Evolutionary conservation across 768 basidiomycete genomes (phyloP).

Genomic region (Calvatia gigantea): DNA sequence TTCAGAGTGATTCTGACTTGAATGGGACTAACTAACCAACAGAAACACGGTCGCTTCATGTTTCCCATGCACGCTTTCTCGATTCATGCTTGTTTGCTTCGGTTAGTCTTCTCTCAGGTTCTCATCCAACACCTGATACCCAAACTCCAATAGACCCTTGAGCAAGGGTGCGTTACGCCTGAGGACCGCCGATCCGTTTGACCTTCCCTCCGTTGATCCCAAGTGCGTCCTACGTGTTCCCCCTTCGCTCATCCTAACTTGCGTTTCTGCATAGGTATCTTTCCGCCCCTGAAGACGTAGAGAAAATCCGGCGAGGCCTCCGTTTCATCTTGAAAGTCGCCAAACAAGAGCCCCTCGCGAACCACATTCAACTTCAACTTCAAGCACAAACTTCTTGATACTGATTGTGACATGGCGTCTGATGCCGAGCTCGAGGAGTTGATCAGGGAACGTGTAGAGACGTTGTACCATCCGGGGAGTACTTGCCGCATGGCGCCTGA

Average conservation of each 20-base stretch:
- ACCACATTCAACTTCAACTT: conserved; percentile 28
- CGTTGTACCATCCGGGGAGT: conserved; percentile 41
- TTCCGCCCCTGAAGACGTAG: conserved; percentile 31
- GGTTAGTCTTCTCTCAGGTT: conserved; percentile 21
- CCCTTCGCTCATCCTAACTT: neutral
- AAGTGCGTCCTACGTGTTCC: conserved; percentile 23
- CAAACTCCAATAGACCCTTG: conserved; percentile 25
- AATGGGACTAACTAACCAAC: neutral
- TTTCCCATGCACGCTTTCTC: conserved; percentile 36
- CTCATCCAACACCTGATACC: neutral
- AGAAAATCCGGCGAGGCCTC: conserved; percentile 35
- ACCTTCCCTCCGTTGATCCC: conserved; percentile 33
- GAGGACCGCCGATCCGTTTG: conserved; percentile 35
- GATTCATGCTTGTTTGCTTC: conserved; percentile 33
- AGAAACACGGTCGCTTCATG: conserved; percentile 34
- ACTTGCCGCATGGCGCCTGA: conserved; percentile 44
- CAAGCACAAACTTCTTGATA: conserved; percentile 32
- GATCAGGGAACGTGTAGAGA: conserved; percentile 38
- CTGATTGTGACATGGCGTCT: conserved; percentile 26
- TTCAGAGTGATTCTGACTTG: neutral
- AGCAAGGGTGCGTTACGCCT: conserved; percentile 35
- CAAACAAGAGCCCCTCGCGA: conserved; percentile 30
- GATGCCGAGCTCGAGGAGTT: conserved; percentile 37
- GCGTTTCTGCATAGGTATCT: conserved; percentile 30
- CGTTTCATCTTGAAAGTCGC: conserved; percentile 31